A percentile compares a stretch with the other conserved stretches of the same genome.
Conservation (phyloP, 192 early-diverging fungal genomes). For the Geranomyces michiganensis region DNA sequence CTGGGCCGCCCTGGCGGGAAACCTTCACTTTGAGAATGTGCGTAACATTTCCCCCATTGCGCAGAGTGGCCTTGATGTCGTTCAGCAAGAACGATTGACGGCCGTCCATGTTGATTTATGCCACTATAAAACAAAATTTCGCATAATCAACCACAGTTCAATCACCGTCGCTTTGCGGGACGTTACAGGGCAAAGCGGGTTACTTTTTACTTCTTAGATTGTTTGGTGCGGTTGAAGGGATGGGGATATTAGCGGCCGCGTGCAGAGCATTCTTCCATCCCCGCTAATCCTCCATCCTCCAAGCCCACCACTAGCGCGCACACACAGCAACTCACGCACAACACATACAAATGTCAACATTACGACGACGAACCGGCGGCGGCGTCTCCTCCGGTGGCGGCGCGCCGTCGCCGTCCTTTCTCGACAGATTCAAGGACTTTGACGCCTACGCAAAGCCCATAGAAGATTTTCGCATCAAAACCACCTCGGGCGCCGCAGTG, state of each 20-base stretch:
- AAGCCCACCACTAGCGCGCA: too few species aligned
- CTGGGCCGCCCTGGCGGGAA: too few species aligned
- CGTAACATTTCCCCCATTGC: neutral
- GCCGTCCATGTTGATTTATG: neutral
- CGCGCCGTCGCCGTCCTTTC: constrained; percentile 1
- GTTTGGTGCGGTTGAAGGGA: too few species aligned
- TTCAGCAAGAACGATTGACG: neutral
- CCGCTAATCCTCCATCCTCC: too few species aligned
- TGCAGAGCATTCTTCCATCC: too few species aligned
- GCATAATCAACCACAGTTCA: too few species aligned
- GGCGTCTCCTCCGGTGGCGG: neutral
- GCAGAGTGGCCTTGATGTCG: neutral
- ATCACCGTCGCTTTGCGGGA: too few species aligned
- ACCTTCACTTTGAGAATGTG: constrained; percentile 4
- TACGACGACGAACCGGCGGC: constrained; percentile 4
- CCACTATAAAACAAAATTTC: neutral
- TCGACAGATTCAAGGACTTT: constrained; percentile 41
- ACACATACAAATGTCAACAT: neutral
- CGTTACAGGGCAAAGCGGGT: too few species aligned
- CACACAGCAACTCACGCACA: too few species aligned
- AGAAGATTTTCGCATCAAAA: constrained; percentile 90
- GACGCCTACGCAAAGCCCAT: constrained; percentile 91
- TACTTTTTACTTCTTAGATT: too few species aligned
- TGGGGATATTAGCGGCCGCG: too few species aligned
- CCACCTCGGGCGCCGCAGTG: constrained; percentile 76